Evolutionary conservation across 805 yeast genomes (phyloP).

Genomic region (Blastobotrys muscicola): DNA sequence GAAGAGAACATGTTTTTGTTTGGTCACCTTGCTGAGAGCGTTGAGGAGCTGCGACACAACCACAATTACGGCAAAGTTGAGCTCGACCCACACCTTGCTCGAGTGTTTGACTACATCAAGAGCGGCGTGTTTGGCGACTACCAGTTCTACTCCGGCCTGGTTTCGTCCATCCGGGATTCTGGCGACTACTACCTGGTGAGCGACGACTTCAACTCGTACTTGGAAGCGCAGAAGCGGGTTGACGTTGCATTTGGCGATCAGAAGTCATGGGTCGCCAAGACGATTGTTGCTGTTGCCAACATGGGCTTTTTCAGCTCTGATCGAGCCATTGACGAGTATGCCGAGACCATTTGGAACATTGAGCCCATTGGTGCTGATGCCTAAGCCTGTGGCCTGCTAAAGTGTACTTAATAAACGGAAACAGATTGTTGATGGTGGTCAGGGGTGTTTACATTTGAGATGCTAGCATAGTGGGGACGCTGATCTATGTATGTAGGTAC

Average conservation of each 20-base stretch:
- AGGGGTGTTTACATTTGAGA: neutral
- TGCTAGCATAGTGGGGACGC: neutral
- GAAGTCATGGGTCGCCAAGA: slow-evolving; percentile 67
- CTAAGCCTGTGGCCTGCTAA: neutral
- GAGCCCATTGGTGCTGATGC: slow-evolving; percentile 43
- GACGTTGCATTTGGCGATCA: slow-evolving; percentile 62
- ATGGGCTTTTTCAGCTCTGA: slow-evolving; percentile 91
- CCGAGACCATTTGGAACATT: slow-evolving; percentile 86
- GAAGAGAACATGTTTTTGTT: slow-evolving; percentile 87
- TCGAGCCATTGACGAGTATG: slow-evolving; percentile 85
- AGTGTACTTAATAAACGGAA: slow-evolving; percentile 5
- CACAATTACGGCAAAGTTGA: slow-evolving; percentile 54
- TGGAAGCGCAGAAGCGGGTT: slow-evolving; percentile 69
- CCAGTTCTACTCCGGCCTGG: slow-evolving; percentile 49
- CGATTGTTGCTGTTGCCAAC: slow-evolving; percentile 73
- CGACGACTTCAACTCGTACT: slow-evolving; percentile 82
- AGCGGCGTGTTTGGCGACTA: slow-evolving; percentile 62
- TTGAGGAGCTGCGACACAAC: slow-evolving; percentile 70
- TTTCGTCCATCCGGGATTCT: slow-evolving; percentile 59
- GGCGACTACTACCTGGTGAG: slow-evolving; percentile 83
- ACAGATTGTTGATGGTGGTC: neutral
- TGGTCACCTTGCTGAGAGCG: slow-evolving; percentile 85
- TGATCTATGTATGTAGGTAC: neutral
- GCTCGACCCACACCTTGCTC: slow-evolving; percentile 48
- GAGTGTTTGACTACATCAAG: slow-evolving; percentile 60